phyloP scores from a whole-genome alignment of 768 basidiomycete genomes.

The Kwoniella bestiolae region DNA sequence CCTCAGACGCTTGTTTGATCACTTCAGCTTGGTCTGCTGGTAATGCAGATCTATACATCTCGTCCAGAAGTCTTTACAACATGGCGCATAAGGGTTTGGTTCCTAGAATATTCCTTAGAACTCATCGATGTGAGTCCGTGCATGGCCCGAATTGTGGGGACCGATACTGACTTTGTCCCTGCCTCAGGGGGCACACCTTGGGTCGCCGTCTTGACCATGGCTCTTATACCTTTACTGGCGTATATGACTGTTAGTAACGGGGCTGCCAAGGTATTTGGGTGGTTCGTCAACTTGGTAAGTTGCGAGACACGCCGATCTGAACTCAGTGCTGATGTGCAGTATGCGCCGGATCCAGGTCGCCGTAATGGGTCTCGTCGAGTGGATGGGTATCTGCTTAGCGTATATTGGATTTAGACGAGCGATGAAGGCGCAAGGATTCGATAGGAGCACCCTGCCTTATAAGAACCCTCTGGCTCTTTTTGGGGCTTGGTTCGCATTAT shows the following conservation, averaged over 20 bases:
- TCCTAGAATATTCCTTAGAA: conserved; percentile 25
- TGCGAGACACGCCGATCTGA: background rate
- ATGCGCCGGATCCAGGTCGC: no score
- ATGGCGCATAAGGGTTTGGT: conserved; percentile 20
- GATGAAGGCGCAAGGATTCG: conserved; percentile 75
- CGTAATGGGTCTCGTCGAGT: conserved; percentile 66
- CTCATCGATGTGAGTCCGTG: conserved; percentile 51
- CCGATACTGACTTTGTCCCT: no score
- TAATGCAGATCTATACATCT: conserved; percentile 20
- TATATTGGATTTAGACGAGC: conserved; percentile 83
- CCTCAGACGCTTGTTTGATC: conserved; percentile 21
- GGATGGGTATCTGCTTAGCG: conserved; percentile 76
- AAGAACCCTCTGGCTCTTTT: conserved; percentile 60
- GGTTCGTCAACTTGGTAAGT: conserved; percentile 69
- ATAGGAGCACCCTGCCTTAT: conserved; percentile 74
- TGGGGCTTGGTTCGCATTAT: conserved; percentile 56
- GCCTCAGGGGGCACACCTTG: conserved; percentile 17
- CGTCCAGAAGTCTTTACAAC: conserved; percentile 17
- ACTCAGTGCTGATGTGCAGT: no score
- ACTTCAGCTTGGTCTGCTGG: conserved; percentile 25
- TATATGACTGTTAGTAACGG: conserved; percentile 75
- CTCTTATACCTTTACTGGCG: conserved; percentile 56
- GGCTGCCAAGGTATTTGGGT: conserved; percentile 74
- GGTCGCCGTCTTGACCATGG: conserved; percentile 15
- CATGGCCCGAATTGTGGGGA: no score